Evolutionary conservation across 768 basidiomycete genomes (phyloP), one percentile per base, ranked within the genome.

Genomic region (Tylopilus subfusipes): DNA sequence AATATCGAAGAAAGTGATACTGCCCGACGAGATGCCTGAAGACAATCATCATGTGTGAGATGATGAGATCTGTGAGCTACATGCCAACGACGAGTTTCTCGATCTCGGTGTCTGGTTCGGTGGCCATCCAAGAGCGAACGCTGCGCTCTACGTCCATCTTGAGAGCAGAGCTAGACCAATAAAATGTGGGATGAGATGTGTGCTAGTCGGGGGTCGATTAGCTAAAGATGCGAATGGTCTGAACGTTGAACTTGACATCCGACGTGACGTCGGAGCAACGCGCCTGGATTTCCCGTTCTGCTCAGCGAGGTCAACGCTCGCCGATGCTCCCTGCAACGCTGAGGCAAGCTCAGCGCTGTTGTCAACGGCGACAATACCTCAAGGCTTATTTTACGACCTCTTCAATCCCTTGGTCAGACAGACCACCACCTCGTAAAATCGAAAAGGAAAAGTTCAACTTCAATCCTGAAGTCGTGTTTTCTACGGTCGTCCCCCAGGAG

Each of bases 371-470:
- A 53, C 64, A 56, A 50, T 53, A 40, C 25, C 49, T 65, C 54
- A 68, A 63, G 55, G 63, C 57, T 27, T 58, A 54, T 39, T 65
- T 72, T 31, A 4, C 64, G 22, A 70, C 65, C 6, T 63, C 63
- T 14, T 61, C 58, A 2, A 16, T 24, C 47, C 51, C 38, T 27
- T 57, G 57, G 54, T 52, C 51, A 27, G 55, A 63, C 39, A 56
- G 43, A 42, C 58, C 25, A 19, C 52, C 50, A 21, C 48, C 45
- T 31, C 61, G 48, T 19, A 63, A 53, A 51, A 10, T 29, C 21
- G 42, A 55, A 51, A 55, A 66, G 43, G 85, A 89, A 66, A 86
- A 82, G 71, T 84, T 86, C 81, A 93, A 93, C 72, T 93, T 88
- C 73, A 92, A 91, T 65, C 67, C 74, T 16, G 75, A 76, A 39